phyloP scores from a whole-genome alignment of 192 early-diverging fungal species.

The Bifiguratus adelaidae region DNA sequence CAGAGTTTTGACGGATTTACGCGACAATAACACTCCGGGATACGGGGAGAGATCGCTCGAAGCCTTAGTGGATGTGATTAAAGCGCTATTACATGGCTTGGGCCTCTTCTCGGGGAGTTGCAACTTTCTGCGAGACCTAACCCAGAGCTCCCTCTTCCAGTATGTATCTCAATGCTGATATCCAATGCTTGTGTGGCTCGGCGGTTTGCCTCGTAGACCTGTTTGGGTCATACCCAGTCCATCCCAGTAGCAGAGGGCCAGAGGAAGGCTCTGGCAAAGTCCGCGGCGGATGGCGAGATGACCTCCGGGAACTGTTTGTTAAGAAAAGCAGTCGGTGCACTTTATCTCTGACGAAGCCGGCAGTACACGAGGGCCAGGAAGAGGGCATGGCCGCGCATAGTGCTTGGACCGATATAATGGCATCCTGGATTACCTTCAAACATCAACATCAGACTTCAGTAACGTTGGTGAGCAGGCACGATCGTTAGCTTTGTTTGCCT shows the following conservation, averaged over 20 bases:
- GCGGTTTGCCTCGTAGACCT: too few species aligned
- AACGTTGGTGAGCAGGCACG: constrained; percentile 47
- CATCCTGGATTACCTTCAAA: constrained; percentile 51
- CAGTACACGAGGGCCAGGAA: constrained; percentile 11
- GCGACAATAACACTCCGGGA: constrained; percentile 37
- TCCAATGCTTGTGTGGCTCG: too few species aligned
- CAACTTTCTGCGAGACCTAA: too few species aligned
- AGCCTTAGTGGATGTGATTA: constrained; percentile 34
- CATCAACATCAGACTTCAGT: constrained; percentile 39
- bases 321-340: constrained; percentile 13
- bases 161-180: too few species aligned
- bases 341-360: constrained; percentile 27
- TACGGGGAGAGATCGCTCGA: too few species aligned
- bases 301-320: constrained; percentile 21
- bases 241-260: constrained; percentile 21
- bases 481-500: background rate
- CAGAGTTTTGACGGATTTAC: constrained; percentile 41
- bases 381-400: background rate
- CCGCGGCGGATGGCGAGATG: constrained; percentile 22
- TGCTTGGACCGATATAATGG: constrained; percentile 29
- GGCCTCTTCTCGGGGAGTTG: too few species aligned
- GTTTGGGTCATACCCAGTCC: too few species aligned
- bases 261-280: constrained; percentile 23
- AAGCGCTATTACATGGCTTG: too few species aligned
- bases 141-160: too few species aligned